Conservation (phyloP, 1,284 basidiomycete species). For the Ceraceosorus guamensis region DNA sequence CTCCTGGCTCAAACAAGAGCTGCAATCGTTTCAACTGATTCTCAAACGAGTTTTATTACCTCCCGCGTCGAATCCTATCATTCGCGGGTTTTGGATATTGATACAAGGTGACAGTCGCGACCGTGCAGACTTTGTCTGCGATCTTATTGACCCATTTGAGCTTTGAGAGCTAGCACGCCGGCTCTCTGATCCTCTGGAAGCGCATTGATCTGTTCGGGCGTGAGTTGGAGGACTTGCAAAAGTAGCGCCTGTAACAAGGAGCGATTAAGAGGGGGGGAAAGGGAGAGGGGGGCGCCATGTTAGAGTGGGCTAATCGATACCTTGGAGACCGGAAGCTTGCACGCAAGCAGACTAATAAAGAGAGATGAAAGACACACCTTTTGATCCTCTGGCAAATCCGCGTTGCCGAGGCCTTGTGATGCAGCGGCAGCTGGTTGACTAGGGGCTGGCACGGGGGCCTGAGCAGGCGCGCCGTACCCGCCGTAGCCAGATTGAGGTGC, state of each 20-base stretch:
- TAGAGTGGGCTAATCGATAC: neutral
- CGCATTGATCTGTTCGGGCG: conserved; percentile 76
- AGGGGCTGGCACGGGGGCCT: neutral
- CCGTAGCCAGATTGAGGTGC: conserved; percentile 1
- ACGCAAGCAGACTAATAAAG: no score
- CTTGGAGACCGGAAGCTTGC: neutral
- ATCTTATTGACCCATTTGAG: conserved; percentile 33
- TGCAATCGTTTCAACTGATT: no score
- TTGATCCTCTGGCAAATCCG: conserved; percentile 37
- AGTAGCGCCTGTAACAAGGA: conserved; percentile 21
- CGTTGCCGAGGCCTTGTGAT: conserved; percentile 20
- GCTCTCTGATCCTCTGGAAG: conserved; percentile 73
- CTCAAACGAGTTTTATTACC: no score
- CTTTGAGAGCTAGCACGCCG: conserved; percentile 64
- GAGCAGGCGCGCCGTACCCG: conserved; percentile 3
- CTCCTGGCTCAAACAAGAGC: no score
- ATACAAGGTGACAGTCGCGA: no score
- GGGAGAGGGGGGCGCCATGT: neutral
- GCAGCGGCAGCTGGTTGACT: conserved; percentile 17
- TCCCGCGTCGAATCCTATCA: no score
- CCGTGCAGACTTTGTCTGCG: no score
- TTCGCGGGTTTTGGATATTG: no score
- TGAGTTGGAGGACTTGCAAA: conserved; percentile 71
- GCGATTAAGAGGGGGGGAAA: no score
- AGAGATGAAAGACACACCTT: conserved; percentile 5